Percentiles rank a stretch among this genome's conserved stretches.
phyloP scores from a whole-genome alignment of 306 rosid genomes.

The Prunus armeniaca region DNA sequence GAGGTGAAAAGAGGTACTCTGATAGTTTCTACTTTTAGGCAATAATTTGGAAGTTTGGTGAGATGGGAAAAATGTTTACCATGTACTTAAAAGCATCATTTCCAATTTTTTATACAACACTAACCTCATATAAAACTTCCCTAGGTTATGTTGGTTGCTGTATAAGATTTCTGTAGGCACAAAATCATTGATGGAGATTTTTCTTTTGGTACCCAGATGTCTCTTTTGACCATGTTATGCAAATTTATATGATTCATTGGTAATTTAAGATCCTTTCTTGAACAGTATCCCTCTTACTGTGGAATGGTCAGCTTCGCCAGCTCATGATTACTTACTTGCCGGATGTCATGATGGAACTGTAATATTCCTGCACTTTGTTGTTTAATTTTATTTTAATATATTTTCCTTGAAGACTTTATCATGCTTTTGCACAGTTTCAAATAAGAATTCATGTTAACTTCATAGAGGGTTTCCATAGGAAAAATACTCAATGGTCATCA shows the following conservation, averaged over 20 bases:
- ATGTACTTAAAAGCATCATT: not conserved
- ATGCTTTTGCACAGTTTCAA: not conserved
- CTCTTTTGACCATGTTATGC: constrained; percentile 10
- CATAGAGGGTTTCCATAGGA: not conserved
- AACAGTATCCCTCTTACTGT: constrained; percentile 85
- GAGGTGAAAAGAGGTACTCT: constrained; percentile 56
- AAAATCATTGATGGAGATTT: not conserved
- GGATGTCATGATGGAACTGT: constrained; percentile 99
- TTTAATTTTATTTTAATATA: constrained; percentile 10
- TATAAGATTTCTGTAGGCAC: not conserved
- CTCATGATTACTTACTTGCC: constrained; percentile 74
- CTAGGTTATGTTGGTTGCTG: not conserved
- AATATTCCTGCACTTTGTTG: constrained; percentile 19
- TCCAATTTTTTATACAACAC: not conserved
- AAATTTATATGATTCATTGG: constrained; percentile 20
- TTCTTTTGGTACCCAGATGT: not conserved
- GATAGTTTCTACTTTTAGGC: not conserved
- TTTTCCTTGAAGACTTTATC: not conserved
- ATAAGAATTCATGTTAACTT: not conserved
- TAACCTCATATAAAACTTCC: not conserved
- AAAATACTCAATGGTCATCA: not conserved
- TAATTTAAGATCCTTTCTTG: constrained; percentile 14
- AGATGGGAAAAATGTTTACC: not conserved
- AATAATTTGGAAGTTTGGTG: not conserved
- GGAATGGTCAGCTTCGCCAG: constrained; percentile 84